Evolutionary conservation across 768 basidiomycete species (phyloP).

Genomic region (Xerocomellus intermedius): DNA sequence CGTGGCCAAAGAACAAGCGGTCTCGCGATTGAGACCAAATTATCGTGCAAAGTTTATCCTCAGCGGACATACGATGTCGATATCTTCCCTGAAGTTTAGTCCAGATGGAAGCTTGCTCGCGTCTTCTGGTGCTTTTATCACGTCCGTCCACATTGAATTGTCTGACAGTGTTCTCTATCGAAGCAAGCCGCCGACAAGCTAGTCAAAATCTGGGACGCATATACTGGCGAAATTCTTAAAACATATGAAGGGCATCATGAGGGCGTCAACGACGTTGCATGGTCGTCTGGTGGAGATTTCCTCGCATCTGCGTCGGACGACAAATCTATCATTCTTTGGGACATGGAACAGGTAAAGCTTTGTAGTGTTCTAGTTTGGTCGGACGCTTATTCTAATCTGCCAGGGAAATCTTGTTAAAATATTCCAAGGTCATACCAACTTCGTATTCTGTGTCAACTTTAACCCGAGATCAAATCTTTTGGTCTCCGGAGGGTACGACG

Average conservation of each 20-base stretch:
- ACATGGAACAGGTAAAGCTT: conserved; percentile 56
- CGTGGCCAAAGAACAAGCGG: conserved; percentile 2
- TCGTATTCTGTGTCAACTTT: conserved; percentile 92
- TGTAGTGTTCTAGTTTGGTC: not conserved
- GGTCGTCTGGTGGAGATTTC: conserved; percentile 79
- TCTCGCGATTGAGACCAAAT: conserved; percentile 34
- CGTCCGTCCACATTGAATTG: conserved; percentile 2
- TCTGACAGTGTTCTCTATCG: conserved; percentile 29
- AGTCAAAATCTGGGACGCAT: conserved; percentile 77
- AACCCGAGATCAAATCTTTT: conserved; percentile 88
- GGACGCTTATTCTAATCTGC: not conserved
- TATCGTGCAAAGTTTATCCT: conserved; percentile 63
- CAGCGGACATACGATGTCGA: conserved; percentile 78
- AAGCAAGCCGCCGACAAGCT: conserved; percentile 80
- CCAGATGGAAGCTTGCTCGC: conserved; percentile 80
- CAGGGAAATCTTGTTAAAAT: conserved; percentile 62
- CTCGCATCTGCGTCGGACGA: conserved; percentile 95
- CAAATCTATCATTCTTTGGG: conserved; percentile 85
- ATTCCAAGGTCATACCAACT: conserved; percentile 85
- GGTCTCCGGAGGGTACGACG: conserved; percentile 93
- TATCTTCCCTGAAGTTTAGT: conserved; percentile 88
- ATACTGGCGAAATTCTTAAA: conserved; percentile 67
- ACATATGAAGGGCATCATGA: conserved; percentile 73
- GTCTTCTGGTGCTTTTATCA: conserved; percentile 66
- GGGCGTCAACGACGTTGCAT: conserved; percentile 89